These are phyloP conservation scores for Striga hermonthica DNA, from an alignment of 305 asterid genomes.

Conservation along the genomic window DNA sequence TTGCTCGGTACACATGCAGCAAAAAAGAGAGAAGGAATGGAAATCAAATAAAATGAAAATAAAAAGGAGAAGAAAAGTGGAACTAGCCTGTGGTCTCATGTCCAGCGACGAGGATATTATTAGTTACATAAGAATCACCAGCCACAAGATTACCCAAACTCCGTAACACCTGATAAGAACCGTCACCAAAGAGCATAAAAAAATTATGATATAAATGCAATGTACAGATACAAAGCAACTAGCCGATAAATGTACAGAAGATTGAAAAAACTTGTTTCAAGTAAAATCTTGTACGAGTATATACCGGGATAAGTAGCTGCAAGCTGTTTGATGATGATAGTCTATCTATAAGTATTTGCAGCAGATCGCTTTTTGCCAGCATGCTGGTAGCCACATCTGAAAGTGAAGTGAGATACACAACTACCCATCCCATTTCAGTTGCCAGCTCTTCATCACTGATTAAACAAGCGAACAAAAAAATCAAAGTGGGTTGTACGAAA, in stretches of 20 bases:
- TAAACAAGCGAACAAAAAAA: constrained; percentile 30
- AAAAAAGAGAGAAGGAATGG: background rate
- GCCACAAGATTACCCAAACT: constrained; percentile 95
- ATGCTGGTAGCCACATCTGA: constrained; percentile 75
- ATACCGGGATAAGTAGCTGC: constrained; percentile 94
- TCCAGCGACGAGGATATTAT: constrained; percentile 56
- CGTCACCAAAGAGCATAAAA: constrained; percentile 9
- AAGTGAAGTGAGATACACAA: constrained; percentile 90
- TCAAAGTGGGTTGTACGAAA: constrained; percentile 15
- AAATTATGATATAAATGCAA: background rate
- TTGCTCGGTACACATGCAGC: constrained; percentile 19
- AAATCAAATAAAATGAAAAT: background rate
- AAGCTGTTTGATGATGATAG: constrained; percentile 67
- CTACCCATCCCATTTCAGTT: constrained; percentile 96
- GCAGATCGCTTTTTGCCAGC: constrained; percentile 66
- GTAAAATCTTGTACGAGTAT: constrained; percentile 13
- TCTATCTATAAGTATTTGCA: constrained; percentile 68
- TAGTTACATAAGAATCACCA: constrained; percentile 59
- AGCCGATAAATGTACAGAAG: background rate
- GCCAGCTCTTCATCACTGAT: constrained; percentile 89
- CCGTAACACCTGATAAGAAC: constrained; percentile 60
- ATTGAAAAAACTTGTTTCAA: constrained; percentile 9
- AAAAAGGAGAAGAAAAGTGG: constrained; percentile 17
- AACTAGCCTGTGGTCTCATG: constrained; percentile 70
- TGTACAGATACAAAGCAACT: no score